Conservation (phyloP, 2,329 filamentous ascomycete species). For the Fusarium robinianum region DNA sequence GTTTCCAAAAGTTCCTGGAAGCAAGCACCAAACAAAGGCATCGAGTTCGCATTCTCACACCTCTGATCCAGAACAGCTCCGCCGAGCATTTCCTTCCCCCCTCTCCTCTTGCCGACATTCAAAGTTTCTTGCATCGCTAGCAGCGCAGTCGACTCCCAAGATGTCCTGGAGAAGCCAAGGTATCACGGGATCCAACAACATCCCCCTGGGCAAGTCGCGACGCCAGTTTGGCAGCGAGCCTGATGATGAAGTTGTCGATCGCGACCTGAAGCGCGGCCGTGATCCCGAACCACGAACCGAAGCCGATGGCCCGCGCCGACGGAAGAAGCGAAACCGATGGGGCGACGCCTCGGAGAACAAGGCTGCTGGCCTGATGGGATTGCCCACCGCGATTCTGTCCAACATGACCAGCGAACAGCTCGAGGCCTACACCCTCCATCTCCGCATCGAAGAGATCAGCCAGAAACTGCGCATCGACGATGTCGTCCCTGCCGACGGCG, state of each 20-base stretch:
- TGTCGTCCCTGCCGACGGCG: conserved; percentile 94
- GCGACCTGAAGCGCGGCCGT: conserved; percentile 81
- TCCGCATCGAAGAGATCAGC: conserved; percentile 98
- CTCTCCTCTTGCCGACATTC: conserved; percentile 8
- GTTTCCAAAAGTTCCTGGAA: no score
- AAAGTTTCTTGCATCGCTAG: conserved; percentile 6
- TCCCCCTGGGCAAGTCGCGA: conserved; percentile 86
- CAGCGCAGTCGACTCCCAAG: conserved; percentile 27
- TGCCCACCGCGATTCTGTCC: conserved; percentile 93
- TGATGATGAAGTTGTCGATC: conserved; percentile 45
- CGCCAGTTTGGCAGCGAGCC: conserved; percentile 72
- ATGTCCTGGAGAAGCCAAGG: conserved; percentile 77
- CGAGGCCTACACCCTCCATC: conserved; percentile 92
- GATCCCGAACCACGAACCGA: conserved; percentile 78
- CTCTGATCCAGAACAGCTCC: no score
- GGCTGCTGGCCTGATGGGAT: conserved; percentile 94
- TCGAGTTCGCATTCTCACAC: no score
- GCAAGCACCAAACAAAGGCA: no score
- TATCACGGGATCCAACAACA: conserved; percentile 98
- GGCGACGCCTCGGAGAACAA: conserved; percentile 98
- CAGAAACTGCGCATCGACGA: conserved; percentile 99
- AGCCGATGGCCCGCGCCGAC: conserved; percentile 78
- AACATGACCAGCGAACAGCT: conserved; percentile 99
- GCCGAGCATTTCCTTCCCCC: background rate
- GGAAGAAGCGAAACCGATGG: conserved; percentile 99